phyloP scores from a whole-genome alignment of 257 asterid genomes.

The Forsythia viridissima region DNA sequence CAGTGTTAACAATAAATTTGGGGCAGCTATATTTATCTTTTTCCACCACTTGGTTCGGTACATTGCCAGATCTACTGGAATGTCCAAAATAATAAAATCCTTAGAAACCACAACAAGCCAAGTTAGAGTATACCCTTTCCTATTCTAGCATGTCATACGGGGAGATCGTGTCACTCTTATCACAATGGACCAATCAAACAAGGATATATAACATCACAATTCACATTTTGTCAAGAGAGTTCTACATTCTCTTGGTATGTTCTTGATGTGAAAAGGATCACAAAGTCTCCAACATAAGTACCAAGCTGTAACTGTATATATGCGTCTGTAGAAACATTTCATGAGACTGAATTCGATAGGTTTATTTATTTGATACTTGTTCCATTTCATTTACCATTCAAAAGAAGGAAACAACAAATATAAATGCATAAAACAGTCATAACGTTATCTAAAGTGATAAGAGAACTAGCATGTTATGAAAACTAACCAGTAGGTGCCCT shows the following conservation, averaged over 20 bases:
- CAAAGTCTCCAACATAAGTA: not conserved
- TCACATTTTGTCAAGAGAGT: not conserved
- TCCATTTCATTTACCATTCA: slow-evolving; percentile 2
- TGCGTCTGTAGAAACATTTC: not conserved
- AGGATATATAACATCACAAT: not conserved
- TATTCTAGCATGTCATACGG: not conserved
- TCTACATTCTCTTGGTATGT: not conserved
- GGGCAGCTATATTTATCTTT: not conserved
- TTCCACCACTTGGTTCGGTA: not conserved
- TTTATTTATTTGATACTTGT: not conserved
- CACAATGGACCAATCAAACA: not conserved
- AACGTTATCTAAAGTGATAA: not conserved
- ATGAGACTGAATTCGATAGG: not conserved
- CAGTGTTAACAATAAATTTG: not conserved
- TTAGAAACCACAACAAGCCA: not conserved
- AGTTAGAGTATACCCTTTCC: not conserved
- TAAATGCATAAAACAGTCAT: not conserved
- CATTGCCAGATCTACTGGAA: not conserved
- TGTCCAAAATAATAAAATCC: not conserved
- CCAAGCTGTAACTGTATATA: not conserved
- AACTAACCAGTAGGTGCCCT: slow-evolving; percentile 83
- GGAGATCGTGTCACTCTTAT: not conserved
- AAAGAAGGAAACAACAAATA: not conserved
- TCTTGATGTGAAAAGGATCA: not conserved
- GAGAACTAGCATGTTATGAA: slow-evolving; percentile 6